Percentiles rank a stretch among this genome's conserved stretches.
Evolutionary conservation across 2,329 filamentous ascomycete species (phyloP).

Genomic region (Fusarium sp.): DNA sequence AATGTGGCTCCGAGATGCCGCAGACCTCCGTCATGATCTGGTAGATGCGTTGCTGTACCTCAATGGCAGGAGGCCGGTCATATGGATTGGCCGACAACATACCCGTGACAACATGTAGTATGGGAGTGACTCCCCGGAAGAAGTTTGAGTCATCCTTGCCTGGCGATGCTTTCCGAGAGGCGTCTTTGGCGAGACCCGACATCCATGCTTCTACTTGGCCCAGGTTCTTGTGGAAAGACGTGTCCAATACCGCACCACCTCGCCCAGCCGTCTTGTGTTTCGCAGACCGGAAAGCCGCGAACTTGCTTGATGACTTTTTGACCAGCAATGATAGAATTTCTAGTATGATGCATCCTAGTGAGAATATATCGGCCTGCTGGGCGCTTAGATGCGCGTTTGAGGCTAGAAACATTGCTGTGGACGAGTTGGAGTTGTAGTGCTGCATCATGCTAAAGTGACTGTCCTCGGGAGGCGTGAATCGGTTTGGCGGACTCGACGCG

Average conservation of each 20-base stretch:
- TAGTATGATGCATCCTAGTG: conserved; percentile 77
- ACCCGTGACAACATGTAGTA: conserved; percentile 64
- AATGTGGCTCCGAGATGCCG: conserved; percentile 63
- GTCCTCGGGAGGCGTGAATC: conserved; percentile 51
- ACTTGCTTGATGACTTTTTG: conserved; percentile 74
- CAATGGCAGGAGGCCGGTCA: conserved; percentile 64
- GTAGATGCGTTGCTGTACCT: conserved; percentile 66
- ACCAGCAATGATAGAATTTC: conserved; percentile 78
- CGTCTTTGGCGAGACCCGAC: conserved; percentile 69
- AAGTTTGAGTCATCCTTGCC: conserved; percentile 56
- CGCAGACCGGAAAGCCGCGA: conserved; percentile 73
- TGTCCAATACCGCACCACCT: conserved; percentile 73
- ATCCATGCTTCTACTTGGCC: conserved; percentile 79
- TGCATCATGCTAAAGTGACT: conserved; percentile 53
- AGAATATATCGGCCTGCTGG: conserved; percentile 77
- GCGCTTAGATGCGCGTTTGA: conserved; percentile 61
- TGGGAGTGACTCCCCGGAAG: conserved; percentile 63
- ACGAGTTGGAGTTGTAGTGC: conserved; percentile 40
- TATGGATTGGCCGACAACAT: conserved; percentile 66
- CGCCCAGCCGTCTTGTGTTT: conserved; percentile 71
- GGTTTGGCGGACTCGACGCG: conserved; percentile 51
- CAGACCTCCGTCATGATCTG: conserved; percentile 63
- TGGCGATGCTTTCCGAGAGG: conserved; percentile 57
- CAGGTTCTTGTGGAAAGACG: conserved; percentile 79
- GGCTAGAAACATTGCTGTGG: conserved; percentile 51